These are phyloP conservation scores for Aureobasidium pullulans DNA, from an alignment of 2,329 filamentous ascomycete species.

Conservation along the genomic window DNA sequence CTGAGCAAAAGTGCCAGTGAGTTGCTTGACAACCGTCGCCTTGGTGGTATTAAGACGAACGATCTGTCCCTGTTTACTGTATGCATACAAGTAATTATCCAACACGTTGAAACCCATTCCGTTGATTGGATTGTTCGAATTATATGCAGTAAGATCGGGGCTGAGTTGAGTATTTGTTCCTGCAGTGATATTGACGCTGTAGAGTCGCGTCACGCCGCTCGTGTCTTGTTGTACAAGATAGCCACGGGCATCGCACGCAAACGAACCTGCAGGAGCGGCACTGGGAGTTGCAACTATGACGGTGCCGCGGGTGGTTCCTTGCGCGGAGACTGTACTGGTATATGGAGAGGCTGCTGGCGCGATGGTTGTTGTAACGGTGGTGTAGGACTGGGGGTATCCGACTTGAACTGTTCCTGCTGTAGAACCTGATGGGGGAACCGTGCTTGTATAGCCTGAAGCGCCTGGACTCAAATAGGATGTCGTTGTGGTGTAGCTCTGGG, in stretches of 20 bases:
- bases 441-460: not conserved
- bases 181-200: not conserved
- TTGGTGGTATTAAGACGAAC: not conserved
- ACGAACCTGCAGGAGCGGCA: not conserved
- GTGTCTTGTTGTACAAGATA: not conserved
- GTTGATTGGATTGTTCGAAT: not conserved
- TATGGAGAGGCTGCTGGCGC: not conserved
- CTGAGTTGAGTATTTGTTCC: not conserved
- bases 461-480: not conserved
- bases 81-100: not conserved
- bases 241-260: not conserved
- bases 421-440: not conserved
- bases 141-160: not conserved
- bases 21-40: not conserved
- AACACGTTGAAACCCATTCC: slow-evolving; percentile 4
- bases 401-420: not conserved
- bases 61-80: not conserved
- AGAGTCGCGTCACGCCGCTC: not conserved
- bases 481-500: not conserved
- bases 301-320: not conserved
- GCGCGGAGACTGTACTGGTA: not conserved
- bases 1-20: not conserved
- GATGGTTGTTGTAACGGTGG: not conserved
- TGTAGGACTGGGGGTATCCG: not conserved
- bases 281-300: not conserved